Conservation (phyloP, 345 rosid species). For the Sonneratia caseolaris region DNA sequence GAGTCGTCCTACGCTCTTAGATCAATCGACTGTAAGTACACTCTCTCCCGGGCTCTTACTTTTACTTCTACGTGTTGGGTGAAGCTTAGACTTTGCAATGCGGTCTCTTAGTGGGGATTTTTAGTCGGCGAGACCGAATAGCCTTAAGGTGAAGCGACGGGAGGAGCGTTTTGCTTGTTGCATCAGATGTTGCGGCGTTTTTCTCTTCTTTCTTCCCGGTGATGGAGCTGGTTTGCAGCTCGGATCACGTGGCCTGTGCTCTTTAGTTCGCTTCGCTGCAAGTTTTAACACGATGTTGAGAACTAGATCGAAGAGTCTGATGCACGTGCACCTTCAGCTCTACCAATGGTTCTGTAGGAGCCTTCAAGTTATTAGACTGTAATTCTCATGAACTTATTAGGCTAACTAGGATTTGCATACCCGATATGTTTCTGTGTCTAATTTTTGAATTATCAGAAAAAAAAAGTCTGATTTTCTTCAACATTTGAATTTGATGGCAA, state of each 20-base stretch:
- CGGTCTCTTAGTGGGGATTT: background rate
- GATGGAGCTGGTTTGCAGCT: background rate
- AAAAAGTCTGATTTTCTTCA: background rate
- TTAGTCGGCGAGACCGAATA: background rate
- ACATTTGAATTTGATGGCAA: background rate
- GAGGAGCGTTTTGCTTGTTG: background rate
- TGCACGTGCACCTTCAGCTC: background rate
- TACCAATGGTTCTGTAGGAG: background rate
- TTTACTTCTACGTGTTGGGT: background rate
- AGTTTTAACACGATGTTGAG: background rate
- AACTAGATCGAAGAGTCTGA: background rate
- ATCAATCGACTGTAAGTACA: conserved; percentile 45
- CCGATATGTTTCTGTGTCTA: too few species aligned
- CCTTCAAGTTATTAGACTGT: background rate
- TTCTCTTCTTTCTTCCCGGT: background rate
- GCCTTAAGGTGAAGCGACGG: background rate
- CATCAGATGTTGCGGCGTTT: background rate
- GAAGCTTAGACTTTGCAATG: conserved; percentile 5
- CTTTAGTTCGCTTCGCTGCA: background rate
- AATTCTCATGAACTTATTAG: background rate
- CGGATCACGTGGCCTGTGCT: background rate
- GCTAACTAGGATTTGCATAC: too few species aligned
- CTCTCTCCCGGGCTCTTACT: background rate
- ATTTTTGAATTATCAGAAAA: background rate
- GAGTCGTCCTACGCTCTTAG: conserved; percentile 59